phyloP scores from a whole-genome alignment of 768 basidiomycete genomes.

The Agaricus subrufescens region DNA sequence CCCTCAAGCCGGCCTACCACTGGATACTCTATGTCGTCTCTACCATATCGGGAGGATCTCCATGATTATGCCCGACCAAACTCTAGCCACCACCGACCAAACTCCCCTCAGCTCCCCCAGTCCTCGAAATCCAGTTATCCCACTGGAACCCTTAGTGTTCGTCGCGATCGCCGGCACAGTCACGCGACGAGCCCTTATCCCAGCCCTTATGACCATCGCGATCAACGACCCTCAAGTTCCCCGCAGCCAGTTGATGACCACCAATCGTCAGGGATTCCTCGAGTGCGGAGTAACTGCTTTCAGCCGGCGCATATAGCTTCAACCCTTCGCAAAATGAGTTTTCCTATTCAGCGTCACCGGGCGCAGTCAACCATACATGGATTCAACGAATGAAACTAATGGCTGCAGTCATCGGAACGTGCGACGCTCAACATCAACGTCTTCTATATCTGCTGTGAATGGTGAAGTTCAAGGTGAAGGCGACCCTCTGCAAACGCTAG shows the following conservation, averaged over 20 bases:
- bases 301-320: slow-evolving; percentile 65
- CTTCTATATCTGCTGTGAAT: slow-evolving; percentile 56
- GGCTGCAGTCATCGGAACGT: slow-evolving; percentile 49
- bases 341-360: slow-evolving; percentile 66
- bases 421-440: slow-evolving; percentile 74
- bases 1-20: slow-evolving; percentile 85
- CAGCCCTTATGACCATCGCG: slow-evolving; percentile 69
- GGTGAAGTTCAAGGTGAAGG: too few species aligned
- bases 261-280: slow-evolving; percentile 48
- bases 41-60: slow-evolving; percentile 61
- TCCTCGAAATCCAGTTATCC: slow-evolving; percentile 60
- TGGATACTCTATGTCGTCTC: slow-evolving; percentile 81
- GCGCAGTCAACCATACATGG: slow-evolving; percentile 39
- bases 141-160: slow-evolving; percentile 57
- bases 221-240: slow-evolving; percentile 64
- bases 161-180: slow-evolving; percentile 73
- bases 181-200: slow-evolving; percentile 88
- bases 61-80: slow-evolving; percentile 70
- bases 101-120: slow-evolving; percentile 61
- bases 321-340: slow-evolving; percentile 70
- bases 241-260: slow-evolving; percentile 65
- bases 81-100: slow-evolving; percentile 72
- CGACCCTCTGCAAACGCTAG: too few species aligned
- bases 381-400: slow-evolving; percentile 39
- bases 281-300: slow-evolving; percentile 73